Evolutionary conservation across 2,329 filamentous ascomycete species (phyloP).

Genomic region (Lachnellula cervina): DNA sequence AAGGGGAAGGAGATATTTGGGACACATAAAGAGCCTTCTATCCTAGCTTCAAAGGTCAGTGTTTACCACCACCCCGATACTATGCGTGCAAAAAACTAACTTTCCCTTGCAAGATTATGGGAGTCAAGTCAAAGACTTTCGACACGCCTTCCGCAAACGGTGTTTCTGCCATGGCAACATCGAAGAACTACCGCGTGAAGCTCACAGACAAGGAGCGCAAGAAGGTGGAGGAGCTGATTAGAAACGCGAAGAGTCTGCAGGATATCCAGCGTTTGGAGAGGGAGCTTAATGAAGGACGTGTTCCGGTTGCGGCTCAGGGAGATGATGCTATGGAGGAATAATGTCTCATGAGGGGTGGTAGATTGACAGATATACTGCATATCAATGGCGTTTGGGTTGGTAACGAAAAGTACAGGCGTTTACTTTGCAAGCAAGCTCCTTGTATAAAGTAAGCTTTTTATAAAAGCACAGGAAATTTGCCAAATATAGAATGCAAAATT

Average conservation of each 20-base stretch:
- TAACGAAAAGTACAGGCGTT: conserved; percentile 7
- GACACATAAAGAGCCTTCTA: conserved; percentile 69
- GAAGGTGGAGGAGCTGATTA: conserved; percentile 79
- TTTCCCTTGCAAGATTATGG: conserved; percentile 59
- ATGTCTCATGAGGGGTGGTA: background rate
- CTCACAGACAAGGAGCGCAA: conserved; percentile 85
- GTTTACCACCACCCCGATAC: background rate
- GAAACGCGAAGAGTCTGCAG: conserved; percentile 79
- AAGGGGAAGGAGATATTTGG: conserved; percentile 80
- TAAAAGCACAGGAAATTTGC: background rate
- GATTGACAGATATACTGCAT: background rate
- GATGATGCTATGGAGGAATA: conserved; percentile 59
- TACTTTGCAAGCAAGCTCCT: background rate
- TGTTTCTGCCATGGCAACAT: conserved; percentile 40
- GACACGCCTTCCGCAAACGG: conserved; percentile 50
- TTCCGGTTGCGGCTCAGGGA: conserved; percentile 63
- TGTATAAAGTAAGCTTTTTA: background rate
- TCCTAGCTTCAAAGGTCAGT: conserved; percentile 66
- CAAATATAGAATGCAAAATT: background rate
- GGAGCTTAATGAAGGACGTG: conserved; percentile 80
- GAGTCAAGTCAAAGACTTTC: conserved; percentile 73
- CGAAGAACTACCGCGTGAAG: conserved; percentile 72
- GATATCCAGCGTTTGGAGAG: conserved; percentile 90
- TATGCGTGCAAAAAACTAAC: background rate
- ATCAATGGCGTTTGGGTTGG: conserved; percentile 11